Evolutionary conservation across 2,329 filamentous ascomycete species (phyloP).

Genomic region (Pseudocercospora eumusae): DNA sequence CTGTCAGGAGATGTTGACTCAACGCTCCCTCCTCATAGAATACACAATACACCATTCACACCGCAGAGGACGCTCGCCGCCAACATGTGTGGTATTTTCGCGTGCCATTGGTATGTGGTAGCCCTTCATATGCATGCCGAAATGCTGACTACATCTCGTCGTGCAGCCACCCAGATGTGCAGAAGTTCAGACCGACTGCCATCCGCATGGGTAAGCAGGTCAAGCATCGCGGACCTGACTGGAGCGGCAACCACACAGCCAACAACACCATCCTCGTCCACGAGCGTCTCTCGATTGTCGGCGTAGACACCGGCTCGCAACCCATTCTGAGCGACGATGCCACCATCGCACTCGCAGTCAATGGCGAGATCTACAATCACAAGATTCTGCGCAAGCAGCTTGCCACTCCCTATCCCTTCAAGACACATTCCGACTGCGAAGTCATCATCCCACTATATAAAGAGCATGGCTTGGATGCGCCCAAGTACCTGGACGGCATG

Average conservation of each 20-base stretch:
- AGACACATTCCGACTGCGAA: conserved; percentile 98
- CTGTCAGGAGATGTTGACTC: not conserved
- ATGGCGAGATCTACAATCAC: conserved; percentile 99
- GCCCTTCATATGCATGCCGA: conserved; percentile 43
- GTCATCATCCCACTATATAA: conserved; percentile 97
- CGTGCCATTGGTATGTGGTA: conserved; percentile 78
- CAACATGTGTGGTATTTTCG: conserved; percentile 96
- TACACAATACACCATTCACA: not conserved
- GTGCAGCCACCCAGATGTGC: conserved; percentile 79
- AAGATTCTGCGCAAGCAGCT: conserved; percentile 86
- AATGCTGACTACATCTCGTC: conserved; percentile 16
- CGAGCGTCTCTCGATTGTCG: conserved; percentile 96
- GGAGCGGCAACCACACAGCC: conserved; percentile 84
- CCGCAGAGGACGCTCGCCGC: conserved; percentile 18
- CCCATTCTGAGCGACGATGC: conserved; percentile 90
- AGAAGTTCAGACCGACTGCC: conserved; percentile 93
- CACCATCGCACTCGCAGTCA: conserved; percentile 88
- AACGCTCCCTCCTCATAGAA: not conserved
- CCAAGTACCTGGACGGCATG: conserved; percentile 96
- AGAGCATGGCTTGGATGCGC: conserved; percentile 87
- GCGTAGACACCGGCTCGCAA: conserved; percentile 94
- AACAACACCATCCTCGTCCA: conserved; percentile 97
- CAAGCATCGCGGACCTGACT: conserved; percentile 95
- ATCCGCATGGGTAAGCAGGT: conserved; percentile 93
- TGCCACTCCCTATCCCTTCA: conserved; percentile 87